Evolutionary conservation across 1,284 basidiomycete species (phyloP), one percentile per base, ranked within the genome.

Genomic region (Trichosporon asahii): DNA sequence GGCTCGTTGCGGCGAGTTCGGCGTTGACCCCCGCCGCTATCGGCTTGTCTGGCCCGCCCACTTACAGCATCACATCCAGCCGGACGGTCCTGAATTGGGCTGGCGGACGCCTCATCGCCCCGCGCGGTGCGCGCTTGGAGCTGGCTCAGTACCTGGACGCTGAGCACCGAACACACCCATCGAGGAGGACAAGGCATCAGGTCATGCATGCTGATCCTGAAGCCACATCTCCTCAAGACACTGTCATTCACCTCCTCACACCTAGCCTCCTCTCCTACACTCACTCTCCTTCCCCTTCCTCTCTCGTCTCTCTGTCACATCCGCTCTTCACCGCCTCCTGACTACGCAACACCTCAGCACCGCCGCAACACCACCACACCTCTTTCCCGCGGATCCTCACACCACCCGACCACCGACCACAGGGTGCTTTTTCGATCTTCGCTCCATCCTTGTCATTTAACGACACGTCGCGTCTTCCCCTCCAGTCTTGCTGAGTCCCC

Each of bases 251-350:
- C 65, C 55, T 3, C 40, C 46, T 25, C 33, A 27, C 31, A 29
- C 31, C 31, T 33, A 31, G 6, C 68, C 37, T 11, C 15, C 67
- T 18, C 66, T 25, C 21, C n/a, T n/a, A n/a, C n/a, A n/a, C n/a
- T 61, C 63, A 37, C 70, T 68, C 21, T 67, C 64, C 44, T 55
- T 33, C 53, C 66, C 65, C 65, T 64, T 71, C 29, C 60, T 61
- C 27, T 60, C 61, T 29, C 66, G 18, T 21, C 55, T 61, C 37
- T 70, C 65, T 9, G 23, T 23, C 53, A 57, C n/a, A 25, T 55
- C 40, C 64, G 60, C 33, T n/a, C 49, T 23, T n/a, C 35, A 12
- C 60, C 67, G 25, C 67, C 46, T 37, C 68, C 9, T 18, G n/a
- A 53, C 49, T 9, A 11, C 49, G 21, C 21, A 37, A 37, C 49